Percentiles rank a stretch among this genome's conserved stretches.
These are phyloP conservation scores for Suillus brevipes DNA, from an alignment of 768 basidiomycete species.

Conservation along the genomic window DNA sequence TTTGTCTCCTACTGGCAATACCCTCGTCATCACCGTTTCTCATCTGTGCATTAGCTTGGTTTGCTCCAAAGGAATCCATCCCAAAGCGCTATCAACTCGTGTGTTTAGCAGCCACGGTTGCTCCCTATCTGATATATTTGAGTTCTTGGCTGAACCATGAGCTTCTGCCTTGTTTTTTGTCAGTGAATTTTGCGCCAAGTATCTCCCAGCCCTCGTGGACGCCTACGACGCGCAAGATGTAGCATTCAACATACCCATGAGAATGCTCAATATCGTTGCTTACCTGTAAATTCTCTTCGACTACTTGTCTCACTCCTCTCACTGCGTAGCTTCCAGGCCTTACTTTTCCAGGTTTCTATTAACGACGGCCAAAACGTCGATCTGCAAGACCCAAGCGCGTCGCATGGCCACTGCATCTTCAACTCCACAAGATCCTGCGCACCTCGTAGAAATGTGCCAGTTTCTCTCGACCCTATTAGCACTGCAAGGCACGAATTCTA, in stretches of 20 bases:
- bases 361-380: constrained; percentile 30
- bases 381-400: constrained; percentile 38
- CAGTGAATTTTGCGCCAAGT: constrained; percentile 40
- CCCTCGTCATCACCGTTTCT: background rate
- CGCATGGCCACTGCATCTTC: constrained; percentile 29
- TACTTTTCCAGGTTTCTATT: constrained; percentile 43
- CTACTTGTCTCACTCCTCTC: background rate
- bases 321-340: constrained; percentile 26
- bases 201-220: constrained; percentile 35
- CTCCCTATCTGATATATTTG: background rate
- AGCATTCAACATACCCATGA: constrained; percentile 25
- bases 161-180: background rate
- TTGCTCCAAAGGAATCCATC: constrained; percentile 27
- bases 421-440: constrained; percentile 16
- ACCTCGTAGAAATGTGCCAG: constrained; percentile 38
- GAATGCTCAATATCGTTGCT: constrained; percentile 35
- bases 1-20: background rate
- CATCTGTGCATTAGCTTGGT: constrained; percentile 23
- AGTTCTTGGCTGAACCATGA: background rate
- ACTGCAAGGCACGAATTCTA: constrained; percentile 34
- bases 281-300: constrained; percentile 31
- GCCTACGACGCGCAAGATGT: constrained; percentile 29
- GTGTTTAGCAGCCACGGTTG: background rate
- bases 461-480: constrained; percentile 42
- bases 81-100: constrained; percentile 16